phyloP scores from a whole-genome alignment of 2,329 filamentous ascomycete genomes.

The Xylaria sp. region DNA sequence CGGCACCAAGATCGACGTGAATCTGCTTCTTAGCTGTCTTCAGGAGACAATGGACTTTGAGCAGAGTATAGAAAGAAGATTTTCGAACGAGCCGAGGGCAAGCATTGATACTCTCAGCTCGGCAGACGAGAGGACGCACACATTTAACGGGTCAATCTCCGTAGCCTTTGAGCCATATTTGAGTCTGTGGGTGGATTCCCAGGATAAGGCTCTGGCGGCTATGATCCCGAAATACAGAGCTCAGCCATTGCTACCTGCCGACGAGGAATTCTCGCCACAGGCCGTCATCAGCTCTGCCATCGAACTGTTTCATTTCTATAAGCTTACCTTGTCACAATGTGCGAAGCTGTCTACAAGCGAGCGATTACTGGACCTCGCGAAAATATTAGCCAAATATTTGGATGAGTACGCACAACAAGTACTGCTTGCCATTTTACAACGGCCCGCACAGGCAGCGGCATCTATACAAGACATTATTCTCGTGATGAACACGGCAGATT shows the following conservation, averaged over 20 bases:
- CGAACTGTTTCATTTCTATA: slow-evolving; percentile 97
- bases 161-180: slow-evolving; percentile 98
- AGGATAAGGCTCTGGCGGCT: slow-evolving; percentile 85
- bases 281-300: slow-evolving; percentile 93
- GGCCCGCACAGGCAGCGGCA: slow-evolving; percentile 63
- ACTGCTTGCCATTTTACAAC: slow-evolving; percentile 75
- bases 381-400: slow-evolving; percentile 88
- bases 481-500: slow-evolving; percentile 96
- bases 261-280: slow-evolving; percentile 92
- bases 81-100: slow-evolving; percentile 76
- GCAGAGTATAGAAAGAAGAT: slow-evolving; percentile 86
- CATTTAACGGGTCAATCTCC: slow-evolving; percentile 91
- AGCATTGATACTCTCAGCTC: slow-evolving; percentile 93
- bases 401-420: slow-evolving; percentile 97
- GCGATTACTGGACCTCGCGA: slow-evolving; percentile 84
- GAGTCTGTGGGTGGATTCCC: slow-evolving; percentile 95
- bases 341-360: slow-evolving; percentile 95
- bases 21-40: slow-evolving; percentile 85
- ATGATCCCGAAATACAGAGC: slow-evolving; percentile 90
- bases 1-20: slow-evolving; percentile 86
- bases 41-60: slow-evolving; percentile 98
- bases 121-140: slow-evolving; percentile 77
- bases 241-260: slow-evolving; percentile 80
- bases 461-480: slow-evolving; percentile 81
- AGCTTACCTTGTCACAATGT: slow-evolving; percentile 90